phyloP scores from a whole-genome alignment of 2,329 filamentous ascomycete genomes.

The Beauveria sp. region DNA sequence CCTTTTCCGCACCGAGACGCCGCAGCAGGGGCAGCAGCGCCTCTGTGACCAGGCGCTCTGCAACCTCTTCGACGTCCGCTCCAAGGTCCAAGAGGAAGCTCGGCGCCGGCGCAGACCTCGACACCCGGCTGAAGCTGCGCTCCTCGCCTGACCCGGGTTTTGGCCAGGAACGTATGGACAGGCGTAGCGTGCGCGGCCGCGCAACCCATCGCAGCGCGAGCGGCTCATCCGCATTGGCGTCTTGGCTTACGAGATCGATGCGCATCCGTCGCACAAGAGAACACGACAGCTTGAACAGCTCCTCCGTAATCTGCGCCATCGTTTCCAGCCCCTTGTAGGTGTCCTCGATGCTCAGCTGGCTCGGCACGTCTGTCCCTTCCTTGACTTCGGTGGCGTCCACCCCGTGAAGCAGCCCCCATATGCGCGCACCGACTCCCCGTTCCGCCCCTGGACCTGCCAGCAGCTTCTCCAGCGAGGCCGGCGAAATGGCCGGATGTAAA shows the following conservation, averaged over 20 bases:
- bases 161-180: conserved; percentile 62
- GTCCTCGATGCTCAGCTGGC: conserved; percentile 92
- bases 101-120: conserved; percentile 67
- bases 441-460: conserved; percentile 63
- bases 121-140: conserved; percentile 61
- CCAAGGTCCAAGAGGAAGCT: conserved; percentile 62
- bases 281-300: conserved; percentile 59
- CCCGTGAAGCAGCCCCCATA: conserved; percentile 77
- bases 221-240: conserved; percentile 27
- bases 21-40: conserved; percentile 64
- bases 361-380: conserved; percentile 62
- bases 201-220: conserved; percentile 58
- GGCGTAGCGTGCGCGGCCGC: conserved; percentile 70
- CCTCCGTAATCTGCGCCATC: conserved; percentile 54
- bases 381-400: conserved; percentile 69
- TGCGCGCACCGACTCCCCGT: conserved; percentile 60
- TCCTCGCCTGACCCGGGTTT: conserved; percentile 34
- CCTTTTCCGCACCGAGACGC: conserved; percentile 49
- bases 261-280: conserved; percentile 75
- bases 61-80: conserved; percentile 50
- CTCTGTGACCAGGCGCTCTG: conserved; percentile 63
- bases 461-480: conserved; percentile 58
- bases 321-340: conserved; percentile 70
- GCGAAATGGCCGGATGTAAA: conserved; percentile 52
- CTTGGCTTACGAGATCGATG: conserved; percentile 58